Base-by-base conservation (phyloP, 768 basidiomycete species). In the Naematelia encephala region DNA sequence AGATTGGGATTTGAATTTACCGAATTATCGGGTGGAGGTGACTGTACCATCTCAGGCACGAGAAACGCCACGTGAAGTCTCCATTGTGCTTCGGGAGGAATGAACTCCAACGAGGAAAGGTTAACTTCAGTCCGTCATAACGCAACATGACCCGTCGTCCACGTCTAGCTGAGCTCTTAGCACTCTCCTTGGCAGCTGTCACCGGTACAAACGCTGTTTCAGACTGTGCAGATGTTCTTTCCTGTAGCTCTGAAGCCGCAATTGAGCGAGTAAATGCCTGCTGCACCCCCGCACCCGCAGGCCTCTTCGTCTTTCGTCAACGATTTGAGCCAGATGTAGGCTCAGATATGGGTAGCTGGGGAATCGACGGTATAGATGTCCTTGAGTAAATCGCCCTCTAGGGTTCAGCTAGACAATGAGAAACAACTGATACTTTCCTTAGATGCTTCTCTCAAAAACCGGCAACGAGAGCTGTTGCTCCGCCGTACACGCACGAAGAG, bases 261-360 rank as follows among this genome's bases (percentile, higher is more conserved):
- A 28, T 29, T 34, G 26, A 29, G 8, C 19, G 34, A 12, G 26
- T 42, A 34, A 68, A 75, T 51, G 51, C 74, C 0, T 77, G 75
- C 45, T 67, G 64, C 43, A 65, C 70, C 0, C 64, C 70, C 10
- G 53, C 50, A 1, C 73, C 75, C 3, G 73, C 66, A 13, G 75
- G 75, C 14, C 55, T 73, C 25, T 62, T 77, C 53, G 45, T 75
- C 25, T 74, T 77, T 51, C 56, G 56, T 27, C 73, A 77, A 60
- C 26, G 72, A 22, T 73, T 75, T 57, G 73, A 77, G 59, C 68
- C 74, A 26, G 73, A 75, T 47, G 63, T 63, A n/a, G 73, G 68
- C 14, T 47, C 59, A 27, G 75, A 75, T 51, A 45, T 55, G 25
- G 75, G 75, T 5, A 67, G 59, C 26, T 77, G 75, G 75, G 75